Conservation (phyloP, 768 basidiomycete species). For the Wakefieldia striispora region DNA sequence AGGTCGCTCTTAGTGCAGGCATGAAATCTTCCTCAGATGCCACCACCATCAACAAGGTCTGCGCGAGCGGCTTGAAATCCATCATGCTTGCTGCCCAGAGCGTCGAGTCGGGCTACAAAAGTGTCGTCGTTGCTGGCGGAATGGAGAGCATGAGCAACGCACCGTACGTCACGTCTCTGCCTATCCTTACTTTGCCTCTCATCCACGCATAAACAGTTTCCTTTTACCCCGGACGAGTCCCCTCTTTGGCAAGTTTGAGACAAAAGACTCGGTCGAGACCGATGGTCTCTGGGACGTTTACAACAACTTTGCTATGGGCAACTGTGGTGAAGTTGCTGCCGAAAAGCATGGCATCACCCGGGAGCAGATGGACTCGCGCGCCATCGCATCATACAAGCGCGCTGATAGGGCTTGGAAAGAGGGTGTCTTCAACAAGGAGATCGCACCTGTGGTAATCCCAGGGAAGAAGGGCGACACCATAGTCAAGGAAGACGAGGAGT, state of each 20-base stretch:
- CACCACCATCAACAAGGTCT: slow-evolving; percentile 99
- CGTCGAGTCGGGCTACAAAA: slow-evolving; percentile 83
- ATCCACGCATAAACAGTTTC: slow-evolving; percentile 48
- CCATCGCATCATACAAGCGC: slow-evolving; percentile 93
- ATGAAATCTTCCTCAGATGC: slow-evolving; percentile 85
- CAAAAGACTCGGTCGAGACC: slow-evolving; percentile 82
- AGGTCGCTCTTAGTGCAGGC: slow-evolving; percentile 92
- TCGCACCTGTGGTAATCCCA: slow-evolving; percentile 86
- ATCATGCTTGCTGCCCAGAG: slow-evolving; percentile 92
- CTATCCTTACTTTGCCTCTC: slow-evolving; percentile 2
- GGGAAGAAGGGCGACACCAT: slow-evolving; percentile 92
- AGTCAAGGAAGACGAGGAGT: slow-evolving; percentile 95
- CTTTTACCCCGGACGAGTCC: slow-evolving; percentile 80
- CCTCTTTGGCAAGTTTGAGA: slow-evolving; percentile 83
- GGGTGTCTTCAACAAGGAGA: slow-evolving; percentile 83
- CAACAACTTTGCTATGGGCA: slow-evolving; percentile 98
- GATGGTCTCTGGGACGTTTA: slow-evolving; percentile 98
- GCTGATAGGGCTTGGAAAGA: slow-evolving; percentile 88
- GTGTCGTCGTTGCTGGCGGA: slow-evolving; percentile 89
- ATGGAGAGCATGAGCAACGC: slow-evolving; percentile 99
- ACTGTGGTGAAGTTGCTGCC: slow-evolving; percentile 88
- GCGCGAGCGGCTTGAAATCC: slow-evolving; percentile 95
- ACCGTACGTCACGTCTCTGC: slow-evolving; percentile 61
- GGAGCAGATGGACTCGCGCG: slow-evolving; percentile 86
- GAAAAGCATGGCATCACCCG: slow-evolving; percentile 81